These are phyloP conservation scores for Aspergillus alliaceus DNA, from an alignment of 2,329 filamentous ascomycete species.

Conservation along the genomic window DNA sequence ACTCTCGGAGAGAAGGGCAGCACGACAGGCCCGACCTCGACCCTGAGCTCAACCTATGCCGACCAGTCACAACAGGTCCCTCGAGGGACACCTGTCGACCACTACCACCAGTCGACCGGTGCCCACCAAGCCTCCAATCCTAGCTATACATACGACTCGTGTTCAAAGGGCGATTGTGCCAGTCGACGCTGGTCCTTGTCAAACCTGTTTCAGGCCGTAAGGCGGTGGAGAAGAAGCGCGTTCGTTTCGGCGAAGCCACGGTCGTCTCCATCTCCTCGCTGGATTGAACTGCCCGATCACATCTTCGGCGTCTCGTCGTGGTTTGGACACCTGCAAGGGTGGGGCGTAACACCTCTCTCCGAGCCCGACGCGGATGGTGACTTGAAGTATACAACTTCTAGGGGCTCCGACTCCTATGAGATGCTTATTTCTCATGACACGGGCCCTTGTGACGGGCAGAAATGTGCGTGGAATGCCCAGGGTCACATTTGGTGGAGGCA, in stretches of 20 bases:
- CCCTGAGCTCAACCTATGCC: constrained; percentile 12
- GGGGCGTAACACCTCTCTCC: constrained; percentile 12
- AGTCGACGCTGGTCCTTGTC: not conserved
- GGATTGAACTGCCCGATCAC: constrained; percentile 27
- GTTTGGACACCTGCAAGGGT: constrained; percentile 15
- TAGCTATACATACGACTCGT: constrained; percentile 1
- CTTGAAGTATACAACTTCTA: constrained; percentile 10
- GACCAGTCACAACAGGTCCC: constrained; percentile 6
- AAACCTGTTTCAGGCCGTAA: not conserved
- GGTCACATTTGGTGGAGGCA: not conserved
- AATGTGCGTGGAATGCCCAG: constrained; percentile 9
- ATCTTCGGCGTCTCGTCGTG: constrained; percentile 10
- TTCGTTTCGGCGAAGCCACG: constrained; percentile 26
- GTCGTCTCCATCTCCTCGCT: constrained; percentile 25
- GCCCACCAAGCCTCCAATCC: constrained; percentile 2
- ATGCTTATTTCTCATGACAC: constrained; percentile 9
- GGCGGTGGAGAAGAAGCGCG: not conserved
- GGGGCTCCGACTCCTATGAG: constrained; percentile 15
- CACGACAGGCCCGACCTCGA: constrained; percentile 14
- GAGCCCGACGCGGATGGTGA: constrained; percentile 14
- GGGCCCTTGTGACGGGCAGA: constrained; percentile 3
- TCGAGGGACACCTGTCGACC: constrained; percentile 7
- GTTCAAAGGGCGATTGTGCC: constrained; percentile 13
- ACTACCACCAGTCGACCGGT: not conserved
- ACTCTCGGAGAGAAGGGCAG: constrained; percentile 13